Base-by-base conservation (phyloP, 352 stramenopile genomes). In the Phytophthora tubulina region DNA sequence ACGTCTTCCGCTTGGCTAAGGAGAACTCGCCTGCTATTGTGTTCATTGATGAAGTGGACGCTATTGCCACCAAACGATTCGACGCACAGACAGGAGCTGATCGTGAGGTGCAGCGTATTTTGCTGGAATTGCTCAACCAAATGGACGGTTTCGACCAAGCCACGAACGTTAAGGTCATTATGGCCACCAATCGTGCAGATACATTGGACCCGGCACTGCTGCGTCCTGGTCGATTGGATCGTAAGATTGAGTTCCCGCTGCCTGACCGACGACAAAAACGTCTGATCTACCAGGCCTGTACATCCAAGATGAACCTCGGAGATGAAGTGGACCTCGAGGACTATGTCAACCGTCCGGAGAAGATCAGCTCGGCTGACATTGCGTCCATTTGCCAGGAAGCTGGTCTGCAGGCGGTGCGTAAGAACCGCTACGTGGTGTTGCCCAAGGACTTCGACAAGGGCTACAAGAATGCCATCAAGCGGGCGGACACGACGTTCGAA, bases 121-220 rank as follows among this genome's bases (percentile, higher is more conserved):
- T 99, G 64, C 89, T 99, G n/a, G 98, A 99, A 79, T 83, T 99
- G 46, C 84, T 99, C 10, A 99, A 99, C 88, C 98, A 99, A 79
- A 99, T 99, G 98, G 98, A 99, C 85, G 98, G 98, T 31, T 99
- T 99, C 69, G 98, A 99, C 84, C 97, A 99, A 82, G 97, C 93
- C 45, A 99, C 97, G 35, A 99, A 99, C 84, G 98, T 99, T 75
- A 99, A 99, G 88, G 97, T 99, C 36, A 99, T 99, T 74, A 99
- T 99, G 98, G 98, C 98, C 3, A 99, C 98, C 0, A 99, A 99
- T 85, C 91, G 98, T 8, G 96, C 97, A 13, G 98, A 99, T 77
- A 99, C 98, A 41, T 80, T 99, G 51, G 98, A 99, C 85, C 98
- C 98, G 36, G 98, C 98, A 31, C 86, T 99, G 58, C 85, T 99